Evolutionary conservation across 108 stramenopile genomes (phyloP), one percentile per base, ranked within the genome.

Genomic region (Aureococcus anophagefferens): DNA sequence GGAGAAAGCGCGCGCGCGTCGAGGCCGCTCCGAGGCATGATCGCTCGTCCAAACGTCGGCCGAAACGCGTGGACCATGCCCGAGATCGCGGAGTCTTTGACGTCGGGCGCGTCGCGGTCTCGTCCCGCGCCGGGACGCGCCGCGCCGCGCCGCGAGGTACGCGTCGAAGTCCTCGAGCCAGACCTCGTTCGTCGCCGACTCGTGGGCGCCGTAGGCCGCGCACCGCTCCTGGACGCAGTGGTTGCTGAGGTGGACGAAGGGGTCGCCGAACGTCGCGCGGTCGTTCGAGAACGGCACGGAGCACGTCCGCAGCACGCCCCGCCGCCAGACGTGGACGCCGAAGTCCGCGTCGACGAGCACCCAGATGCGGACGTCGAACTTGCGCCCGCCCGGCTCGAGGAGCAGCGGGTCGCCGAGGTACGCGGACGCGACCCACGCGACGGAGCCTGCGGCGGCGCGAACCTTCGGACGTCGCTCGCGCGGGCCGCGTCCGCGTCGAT

Each of bases 291-390:
- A 72, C 13, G 71, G 30, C 13, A 64, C 30, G 33, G 25, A 14
- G 71, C 71, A 72, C 13, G 64, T 65, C 64, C 64, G 63, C 25
- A 72, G 34, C 59, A 65, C 30, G 16, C 34, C 71, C 0, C 30
- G 63, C 15, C 21, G 25, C 37, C 64, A 30, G 34, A 72, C 64
- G 36, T 29, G 64, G 64, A 36, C 35, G 71, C 64, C 64, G 64
- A 35, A 63, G 29, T 64, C n/a, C 64, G 63, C 44, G 36, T 72
- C 63, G 5, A 72, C 32, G 31, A 72, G 64, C 14, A 65, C 71
- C 33, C 34, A 72, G 64, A 72, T 33, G 64, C 71, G 71, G 14
- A 72, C 16, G 71, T 72, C 71, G 32, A 72, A 72, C 33, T 72
- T 72, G 30, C 64, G 33, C 17, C 64, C 36, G 28, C 71, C 71